A percentile compares a stretch with the other conserved stretches of the same genome.
phyloP scores from a whole-genome alignment of 129 eudicot species.

The Arctium minus region DNA sequence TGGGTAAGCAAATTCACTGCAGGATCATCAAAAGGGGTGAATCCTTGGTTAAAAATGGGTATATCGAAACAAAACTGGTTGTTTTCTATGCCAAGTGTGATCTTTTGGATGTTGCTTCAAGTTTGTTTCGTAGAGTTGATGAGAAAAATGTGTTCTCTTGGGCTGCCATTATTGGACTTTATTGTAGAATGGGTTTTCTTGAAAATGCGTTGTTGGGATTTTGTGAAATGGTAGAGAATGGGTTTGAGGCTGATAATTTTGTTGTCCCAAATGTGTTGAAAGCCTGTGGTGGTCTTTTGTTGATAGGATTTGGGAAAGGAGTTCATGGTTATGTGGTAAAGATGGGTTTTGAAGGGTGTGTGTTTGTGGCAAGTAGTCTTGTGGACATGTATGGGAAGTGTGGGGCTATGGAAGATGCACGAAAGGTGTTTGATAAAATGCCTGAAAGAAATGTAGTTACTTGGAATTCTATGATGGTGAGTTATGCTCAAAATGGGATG shows the following conservation, averaged over 20 bases:
- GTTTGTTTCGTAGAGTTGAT: slow-evolving; percentile 32
- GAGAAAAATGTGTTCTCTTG: slow-evolving; percentile 62
- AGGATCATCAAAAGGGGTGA: slow-evolving; percentile 51
- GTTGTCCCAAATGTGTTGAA: slow-evolving; percentile 81
- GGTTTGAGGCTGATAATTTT: slow-evolving; percentile 66
- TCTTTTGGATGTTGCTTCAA: slow-evolving; percentile 31
- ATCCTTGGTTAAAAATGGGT: slow-evolving; percentile 42
- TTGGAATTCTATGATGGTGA: slow-evolving; percentile 71
- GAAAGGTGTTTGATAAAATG: slow-evolving; percentile 69
- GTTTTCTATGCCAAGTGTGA: slow-evolving; percentile 65
- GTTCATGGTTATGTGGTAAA: slow-evolving; percentile 72
- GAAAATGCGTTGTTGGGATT: slow-evolving; percentile 39
- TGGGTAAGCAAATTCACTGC: slow-evolving; percentile 79
- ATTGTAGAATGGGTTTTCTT: slow-evolving; percentile 41
- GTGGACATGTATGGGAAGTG: slow-evolving; percentile 84
- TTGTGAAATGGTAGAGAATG: slow-evolving; percentile 49
- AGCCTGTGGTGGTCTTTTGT: slow-evolving; percentile 62
- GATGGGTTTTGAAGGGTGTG: slow-evolving; percentile 57
- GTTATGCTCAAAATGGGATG: slow-evolving; percentile 67
- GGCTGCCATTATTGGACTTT: slow-evolving; percentile 71
- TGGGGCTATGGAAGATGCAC: slow-evolving; percentile 51
- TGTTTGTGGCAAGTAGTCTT: slow-evolving; percentile 72
- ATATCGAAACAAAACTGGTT: slow-evolving; percentile 54
- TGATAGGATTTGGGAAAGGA: slow-evolving; percentile 55
- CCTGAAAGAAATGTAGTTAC: slow-evolving; percentile 52